phyloP scores from a whole-genome alignment of 306 rosid species.

The Biancaea sappan region DNA sequence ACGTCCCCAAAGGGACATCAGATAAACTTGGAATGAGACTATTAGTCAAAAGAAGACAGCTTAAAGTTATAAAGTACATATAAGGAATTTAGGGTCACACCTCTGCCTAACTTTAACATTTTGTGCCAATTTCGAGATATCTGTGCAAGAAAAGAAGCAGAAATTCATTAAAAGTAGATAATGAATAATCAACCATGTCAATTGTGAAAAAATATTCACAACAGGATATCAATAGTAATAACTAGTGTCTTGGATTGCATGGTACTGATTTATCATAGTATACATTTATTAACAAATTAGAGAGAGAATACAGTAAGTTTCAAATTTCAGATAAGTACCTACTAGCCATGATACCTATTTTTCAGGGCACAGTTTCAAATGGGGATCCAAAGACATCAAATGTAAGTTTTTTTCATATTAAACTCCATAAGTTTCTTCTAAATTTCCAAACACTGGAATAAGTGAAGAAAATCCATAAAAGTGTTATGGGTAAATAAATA shows the following conservation, averaged over 20 bases:
- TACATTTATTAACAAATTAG: not conserved
- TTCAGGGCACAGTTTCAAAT: not conserved
- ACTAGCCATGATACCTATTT: not conserved
- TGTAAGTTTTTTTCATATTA: not conserved
- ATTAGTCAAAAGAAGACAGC: not conserved
- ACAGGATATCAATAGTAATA: slow-evolving; percentile 4
- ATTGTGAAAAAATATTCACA: slow-evolving; percentile 4
- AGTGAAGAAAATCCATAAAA: not conserved
- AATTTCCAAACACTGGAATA: not conserved
- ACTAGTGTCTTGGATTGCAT: not conserved
- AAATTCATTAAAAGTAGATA: slow-evolving; percentile 2
- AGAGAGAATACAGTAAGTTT: not conserved
- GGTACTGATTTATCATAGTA: not conserved
- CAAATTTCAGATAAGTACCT: not conserved
- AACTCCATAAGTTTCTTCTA: not conserved
- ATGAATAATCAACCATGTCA: slow-evolving; percentile 18
- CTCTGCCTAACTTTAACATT: slow-evolving; percentile 92
- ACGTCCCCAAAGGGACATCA: no score
- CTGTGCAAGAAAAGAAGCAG: slow-evolving; percentile 47
- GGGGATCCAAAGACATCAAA: not conserved
- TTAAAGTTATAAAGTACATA: not conserved
- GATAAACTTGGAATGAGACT: no score
- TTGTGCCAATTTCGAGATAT: slow-evolving; percentile 78
- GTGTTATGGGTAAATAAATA: no score
- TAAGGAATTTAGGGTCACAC: slow-evolving; percentile 44